Evolutionary conservation across 257 asterid genomes (phyloP).

Genomic region (Gentiana macrophylla): DNA sequence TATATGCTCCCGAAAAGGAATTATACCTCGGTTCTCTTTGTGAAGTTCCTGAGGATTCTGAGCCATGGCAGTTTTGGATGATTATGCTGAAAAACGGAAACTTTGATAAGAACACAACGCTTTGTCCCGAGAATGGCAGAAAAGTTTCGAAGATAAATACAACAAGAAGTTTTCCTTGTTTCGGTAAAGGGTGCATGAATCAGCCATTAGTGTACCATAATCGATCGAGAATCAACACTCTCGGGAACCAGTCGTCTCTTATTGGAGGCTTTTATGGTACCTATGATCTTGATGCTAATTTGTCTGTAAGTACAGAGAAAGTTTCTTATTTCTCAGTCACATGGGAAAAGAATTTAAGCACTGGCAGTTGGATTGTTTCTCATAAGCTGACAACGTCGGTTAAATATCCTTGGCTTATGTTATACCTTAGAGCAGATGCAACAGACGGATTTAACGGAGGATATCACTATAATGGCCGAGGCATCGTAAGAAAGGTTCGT

Average conservation of each 20-base stretch:
- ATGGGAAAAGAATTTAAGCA: slow-evolving; percentile 55
- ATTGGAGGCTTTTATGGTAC: slow-evolving; percentile 79
- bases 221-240: slow-evolving; percentile 27
- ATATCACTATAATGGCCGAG: slow-evolving; percentile 69
- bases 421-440: slow-evolving; percentile 75
- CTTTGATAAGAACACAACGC: slow-evolving; percentile 62
- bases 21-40: slow-evolving; percentile 64
- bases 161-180: slow-evolving; percentile 62
- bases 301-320: slow-evolving; percentile 26
- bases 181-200: slow-evolving; percentile 84
- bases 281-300: slow-evolving; percentile 59
- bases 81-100: slow-evolving; percentile 81
- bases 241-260: slow-evolving; percentile 23
- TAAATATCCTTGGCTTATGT: slow-evolving; percentile 85
- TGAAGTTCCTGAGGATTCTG: slow-evolving; percentile 28
- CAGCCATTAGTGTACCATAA: slow-evolving; percentile 72
- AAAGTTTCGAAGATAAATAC: slow-evolving; percentile 60
- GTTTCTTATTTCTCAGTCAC: slow-evolving; percentile 50
- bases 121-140: slow-evolving; percentile 76
- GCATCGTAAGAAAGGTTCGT: slow-evolving; percentile 59
- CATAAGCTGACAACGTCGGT: slow-evolving; percentile 56
- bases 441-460: slow-evolving; percentile 70
- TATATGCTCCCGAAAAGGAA: slow-evolving; percentile 70
- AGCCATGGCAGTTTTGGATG: slow-evolving; percentile 76
- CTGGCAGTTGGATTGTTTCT: slow-evolving; percentile 58